Conservation (phyloP, 345 rosid genomes). For the Syzygium aromaticum region DNA sequence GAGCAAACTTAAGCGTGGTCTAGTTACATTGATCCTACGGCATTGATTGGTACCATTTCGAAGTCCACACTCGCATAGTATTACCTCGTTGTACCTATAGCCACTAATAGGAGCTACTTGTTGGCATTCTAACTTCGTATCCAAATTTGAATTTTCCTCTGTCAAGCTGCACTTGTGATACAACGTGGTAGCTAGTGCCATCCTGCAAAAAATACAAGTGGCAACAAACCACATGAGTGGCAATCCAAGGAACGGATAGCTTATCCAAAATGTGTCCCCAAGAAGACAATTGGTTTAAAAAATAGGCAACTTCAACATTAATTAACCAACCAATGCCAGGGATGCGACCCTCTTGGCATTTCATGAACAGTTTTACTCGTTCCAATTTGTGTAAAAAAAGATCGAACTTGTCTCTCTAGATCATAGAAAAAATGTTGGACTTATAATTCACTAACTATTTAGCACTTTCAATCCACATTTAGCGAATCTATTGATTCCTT, state of each 20-base stretch:
- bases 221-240: not conserved
- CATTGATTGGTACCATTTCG: not conserved
- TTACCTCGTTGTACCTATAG: not conserved
- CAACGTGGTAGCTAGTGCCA: not conserved
- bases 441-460: not conserved
- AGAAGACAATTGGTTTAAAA: not conserved
- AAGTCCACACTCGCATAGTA: not conserved
- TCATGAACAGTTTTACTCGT: not conserved
- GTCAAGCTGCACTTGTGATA: not conserved
- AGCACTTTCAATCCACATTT: not conserved
- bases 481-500: not conserved
- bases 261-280: not conserved
- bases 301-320: not conserved
- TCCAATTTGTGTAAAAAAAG: not conserved
- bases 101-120: not conserved
- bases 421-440: not conserved
- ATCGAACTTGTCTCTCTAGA: rapidly evolving
- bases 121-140: not conserved
- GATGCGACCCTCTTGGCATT: not conserved
- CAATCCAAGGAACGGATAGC: not conserved
- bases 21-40: not conserved
- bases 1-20: not conserved
- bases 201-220: not conserved
- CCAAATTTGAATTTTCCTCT: not conserved
- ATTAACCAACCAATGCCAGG: not conserved